These are phyloP conservation scores for Paratinospora sagittata DNA, from an alignment of 164 flowering plant species.

Conservation along the genomic window DNA sequence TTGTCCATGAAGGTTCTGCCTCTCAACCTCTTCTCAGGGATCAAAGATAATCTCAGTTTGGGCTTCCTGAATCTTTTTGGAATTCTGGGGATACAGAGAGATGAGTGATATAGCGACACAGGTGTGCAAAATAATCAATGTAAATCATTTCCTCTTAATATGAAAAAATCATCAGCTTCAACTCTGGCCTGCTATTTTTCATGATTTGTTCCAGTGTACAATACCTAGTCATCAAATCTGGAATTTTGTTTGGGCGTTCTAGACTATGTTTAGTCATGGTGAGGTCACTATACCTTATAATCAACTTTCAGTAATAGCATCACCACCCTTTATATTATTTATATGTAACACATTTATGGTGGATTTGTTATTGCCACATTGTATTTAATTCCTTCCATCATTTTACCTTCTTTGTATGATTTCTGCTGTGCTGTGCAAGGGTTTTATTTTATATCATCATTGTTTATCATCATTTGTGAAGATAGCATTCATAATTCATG, in stretches of 20 bases:
- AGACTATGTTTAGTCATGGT: slow-evolving; percentile 2
- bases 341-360: not conserved
- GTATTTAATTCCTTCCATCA: not conserved
- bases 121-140: not conserved
- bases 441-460: not conserved
- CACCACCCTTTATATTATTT: not conserved
- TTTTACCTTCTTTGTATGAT: not conserved
- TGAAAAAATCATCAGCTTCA: not conserved
- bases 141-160: not conserved
- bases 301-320: not conserved
- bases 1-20: slow-evolving; percentile 36
- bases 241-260: not conserved
- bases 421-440: not conserved
- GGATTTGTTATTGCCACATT: not conserved
- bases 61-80: not conserved
- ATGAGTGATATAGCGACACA: not conserved
- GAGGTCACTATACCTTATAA: not conserved
- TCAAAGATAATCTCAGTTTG: slow-evolving; percentile 21
- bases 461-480: not conserved
- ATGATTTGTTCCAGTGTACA: not conserved
- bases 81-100: not conserved
- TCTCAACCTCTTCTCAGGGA: slow-evolving; percentile 44
- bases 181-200: not conserved
- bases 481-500: not conserved
- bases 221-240: not conserved